Conservation (phyloP, 208 protist species). For the Leishmania tarentolae region DNA sequence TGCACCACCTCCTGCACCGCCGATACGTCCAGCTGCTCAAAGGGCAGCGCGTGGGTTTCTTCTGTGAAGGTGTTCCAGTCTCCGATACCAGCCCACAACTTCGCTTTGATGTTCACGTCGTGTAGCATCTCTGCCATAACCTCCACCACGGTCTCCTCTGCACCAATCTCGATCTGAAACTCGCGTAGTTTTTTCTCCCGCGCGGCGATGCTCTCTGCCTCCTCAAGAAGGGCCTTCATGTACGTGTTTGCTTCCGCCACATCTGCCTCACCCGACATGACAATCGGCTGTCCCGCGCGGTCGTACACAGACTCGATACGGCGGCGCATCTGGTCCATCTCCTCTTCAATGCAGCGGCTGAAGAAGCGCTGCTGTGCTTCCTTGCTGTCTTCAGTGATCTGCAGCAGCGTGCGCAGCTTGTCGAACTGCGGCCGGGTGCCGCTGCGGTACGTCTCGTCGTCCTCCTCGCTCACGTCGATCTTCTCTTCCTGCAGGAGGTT, state of each 20-base stretch:
- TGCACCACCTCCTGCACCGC: conserved; percentile 80
- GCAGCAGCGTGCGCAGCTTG: conserved; percentile 90
- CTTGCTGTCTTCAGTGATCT: conserved; percentile 87
- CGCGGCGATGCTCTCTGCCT: conserved; percentile 82
- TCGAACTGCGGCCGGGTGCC: conserved; percentile 93
- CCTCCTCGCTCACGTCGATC: conserved; percentile 81
- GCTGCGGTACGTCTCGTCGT: conserved; percentile 92
- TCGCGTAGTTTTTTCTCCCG: conserved; percentile 87
- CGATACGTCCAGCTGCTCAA: conserved; percentile 78
- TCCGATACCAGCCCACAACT: conserved; percentile 83
- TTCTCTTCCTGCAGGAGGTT: conserved; percentile 89
- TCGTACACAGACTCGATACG: conserved; percentile 89
- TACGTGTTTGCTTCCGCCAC: conserved; percentile 85
- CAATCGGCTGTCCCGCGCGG: conserved; percentile 84
- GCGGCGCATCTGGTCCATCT: conserved; percentile 91
- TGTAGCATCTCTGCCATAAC: conserved; percentile 92
- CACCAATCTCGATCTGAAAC: conserved; percentile 90
- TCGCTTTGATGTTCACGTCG: conserved; percentile 90
- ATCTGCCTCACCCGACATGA: conserved; percentile 83
- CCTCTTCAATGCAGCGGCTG: conserved; percentile 91
- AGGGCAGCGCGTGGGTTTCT: conserved; percentile 58
- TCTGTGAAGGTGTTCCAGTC: conserved; percentile 87
- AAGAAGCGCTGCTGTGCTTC: conserved; percentile 92
- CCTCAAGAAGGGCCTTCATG: conserved; percentile 74
- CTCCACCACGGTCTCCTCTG: conserved; percentile 90